phyloP scores from a whole-genome alignment of 2,329 filamentous ascomycete genomes.

The Lachnellula occidentalis region DNA sequence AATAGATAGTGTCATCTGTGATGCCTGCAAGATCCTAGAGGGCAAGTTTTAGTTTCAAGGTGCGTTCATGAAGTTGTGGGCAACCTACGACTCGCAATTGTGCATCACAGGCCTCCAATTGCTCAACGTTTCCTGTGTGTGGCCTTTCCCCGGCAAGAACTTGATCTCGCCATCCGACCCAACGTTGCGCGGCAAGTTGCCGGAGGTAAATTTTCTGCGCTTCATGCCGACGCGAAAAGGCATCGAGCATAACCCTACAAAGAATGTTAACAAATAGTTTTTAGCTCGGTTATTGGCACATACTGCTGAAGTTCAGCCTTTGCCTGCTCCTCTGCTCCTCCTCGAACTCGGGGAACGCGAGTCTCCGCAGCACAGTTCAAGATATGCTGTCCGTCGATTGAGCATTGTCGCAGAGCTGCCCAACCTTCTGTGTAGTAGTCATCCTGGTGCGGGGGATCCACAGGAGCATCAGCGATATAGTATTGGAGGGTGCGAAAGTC shows the following conservation, averaged over 20 bases:
- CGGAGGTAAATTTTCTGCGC: conserved; percentile 60
- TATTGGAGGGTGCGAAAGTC: conserved; percentile 59
- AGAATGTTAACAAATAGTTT: conserved; percentile 23
- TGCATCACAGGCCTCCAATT: conserved; percentile 49
- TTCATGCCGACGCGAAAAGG: conserved; percentile 56
- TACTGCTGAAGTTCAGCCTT: conserved; percentile 61
- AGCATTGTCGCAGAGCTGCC: conserved; percentile 56
- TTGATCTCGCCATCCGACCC: conserved; percentile 49
- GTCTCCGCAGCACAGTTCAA: conserved; percentile 60
- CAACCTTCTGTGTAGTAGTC: conserved; percentile 62
- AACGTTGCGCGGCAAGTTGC: conserved; percentile 54
- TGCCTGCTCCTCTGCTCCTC: conserved; percentile 52
- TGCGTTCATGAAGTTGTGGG: neutral
- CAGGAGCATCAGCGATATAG: conserved; percentile 53
- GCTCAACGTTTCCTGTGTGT: conserved; percentile 40
- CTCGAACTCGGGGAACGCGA: conserved; percentile 46
- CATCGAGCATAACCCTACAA: conserved; percentile 49
- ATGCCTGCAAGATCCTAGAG: conserved; percentile 51
- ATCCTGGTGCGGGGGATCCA: conserved; percentile 47
- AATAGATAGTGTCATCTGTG: conserved; percentile 54
- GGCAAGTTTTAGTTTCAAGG: neutral
- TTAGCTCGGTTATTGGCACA: conserved; percentile 25
- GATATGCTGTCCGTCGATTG: conserved; percentile 58
- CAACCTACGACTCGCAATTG: conserved; percentile 51
- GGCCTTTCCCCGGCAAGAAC: conserved; percentile 49